These are phyloP conservation scores for Solanum pinnatisectum DNA, from an alignment of 257 asterid genomes.

Conservation along the genomic window DNA sequence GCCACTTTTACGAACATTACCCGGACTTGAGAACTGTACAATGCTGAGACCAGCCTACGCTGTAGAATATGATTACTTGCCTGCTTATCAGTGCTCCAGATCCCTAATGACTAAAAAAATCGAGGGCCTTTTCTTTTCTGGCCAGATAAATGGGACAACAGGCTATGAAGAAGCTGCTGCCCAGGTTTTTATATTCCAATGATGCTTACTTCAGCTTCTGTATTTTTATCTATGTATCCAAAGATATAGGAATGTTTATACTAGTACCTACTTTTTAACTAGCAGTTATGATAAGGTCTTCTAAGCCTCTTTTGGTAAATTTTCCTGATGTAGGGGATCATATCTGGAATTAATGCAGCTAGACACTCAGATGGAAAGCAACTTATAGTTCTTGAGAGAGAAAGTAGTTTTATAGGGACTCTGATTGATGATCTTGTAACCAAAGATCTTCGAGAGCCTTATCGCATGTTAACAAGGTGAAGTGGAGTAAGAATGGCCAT, in stretches of 20 bases:
- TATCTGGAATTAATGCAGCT: constrained; percentile 96
- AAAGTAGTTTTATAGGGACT: constrained; percentile 93
- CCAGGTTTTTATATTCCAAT: constrained; percentile 45
- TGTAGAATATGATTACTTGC: constrained; percentile 96
- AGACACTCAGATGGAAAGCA: constrained; percentile 78
- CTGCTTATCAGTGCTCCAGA: constrained; percentile 93
- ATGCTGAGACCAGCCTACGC: constrained; percentile 99
- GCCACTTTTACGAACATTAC: constrained; percentile 84
- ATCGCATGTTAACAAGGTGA: constrained; percentile 83
- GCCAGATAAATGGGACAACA: constrained; percentile 98
- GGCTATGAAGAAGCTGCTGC: constrained; percentile 99
- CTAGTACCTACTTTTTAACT: neutral
- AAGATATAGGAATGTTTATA: neutral
- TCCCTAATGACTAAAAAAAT: constrained; percentile 93
- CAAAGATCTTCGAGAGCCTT: constrained; percentile 99
- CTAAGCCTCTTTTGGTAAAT: neutral
- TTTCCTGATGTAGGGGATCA: constrained; percentile 56
- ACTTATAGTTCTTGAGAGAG: constrained; percentile 89
- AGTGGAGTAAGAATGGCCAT: neutral
- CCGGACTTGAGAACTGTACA: constrained; percentile 94
- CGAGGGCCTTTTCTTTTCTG: constrained; percentile 95
- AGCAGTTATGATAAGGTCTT: neutral
- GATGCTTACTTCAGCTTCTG: neutral
- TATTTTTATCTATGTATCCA: neutral
- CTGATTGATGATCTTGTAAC: constrained; percentile 93